Conservation (phyloP, 78 protist genomes). For the Bigelowiella natans region DNA sequence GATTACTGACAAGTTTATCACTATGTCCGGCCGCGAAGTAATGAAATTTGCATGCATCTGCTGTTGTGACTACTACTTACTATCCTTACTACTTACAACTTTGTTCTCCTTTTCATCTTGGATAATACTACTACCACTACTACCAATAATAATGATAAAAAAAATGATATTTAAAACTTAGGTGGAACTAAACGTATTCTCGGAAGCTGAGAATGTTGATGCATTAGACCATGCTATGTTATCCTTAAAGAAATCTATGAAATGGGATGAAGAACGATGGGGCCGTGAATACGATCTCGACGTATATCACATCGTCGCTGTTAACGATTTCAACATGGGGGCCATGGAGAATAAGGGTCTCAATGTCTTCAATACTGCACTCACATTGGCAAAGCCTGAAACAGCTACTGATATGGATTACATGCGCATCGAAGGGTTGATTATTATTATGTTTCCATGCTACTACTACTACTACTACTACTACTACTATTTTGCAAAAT, state of each 20-base stretch:
- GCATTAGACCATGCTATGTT: not conserved
- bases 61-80: no score
- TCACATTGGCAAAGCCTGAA: slow-evolving; percentile 9
- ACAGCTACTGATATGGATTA: not conserved
- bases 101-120: no score
- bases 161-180: not conserved
- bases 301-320: slow-evolving; percentile 28
- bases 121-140: no score
- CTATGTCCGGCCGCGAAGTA: slow-evolving; percentile 8
- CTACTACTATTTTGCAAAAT: not conserved
- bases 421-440: not conserved
- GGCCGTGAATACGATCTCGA: slow-evolving; percentile 21
- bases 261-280: slow-evolving; percentile 3
- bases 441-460: not conserved
- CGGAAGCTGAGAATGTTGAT: slow-evolving; percentile 13
- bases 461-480: not conserved
- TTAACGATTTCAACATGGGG: slow-evolving; percentile 41
- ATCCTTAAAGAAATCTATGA: slow-evolving; percentile 17
- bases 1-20: not conserved
- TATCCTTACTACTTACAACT: no score
- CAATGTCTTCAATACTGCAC: slow-evolving; percentile 26
- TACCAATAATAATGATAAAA: no score
- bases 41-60: no score
- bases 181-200: not conserved
- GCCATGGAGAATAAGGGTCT: slow-evolving; percentile 41